Percentiles rank a stretch among this genome's conserved stretches.
These are phyloP conservation scores for Podaxis sp. DNA, from an alignment of 768 basidiomycete genomes.

Conservation along the genomic window DNA sequence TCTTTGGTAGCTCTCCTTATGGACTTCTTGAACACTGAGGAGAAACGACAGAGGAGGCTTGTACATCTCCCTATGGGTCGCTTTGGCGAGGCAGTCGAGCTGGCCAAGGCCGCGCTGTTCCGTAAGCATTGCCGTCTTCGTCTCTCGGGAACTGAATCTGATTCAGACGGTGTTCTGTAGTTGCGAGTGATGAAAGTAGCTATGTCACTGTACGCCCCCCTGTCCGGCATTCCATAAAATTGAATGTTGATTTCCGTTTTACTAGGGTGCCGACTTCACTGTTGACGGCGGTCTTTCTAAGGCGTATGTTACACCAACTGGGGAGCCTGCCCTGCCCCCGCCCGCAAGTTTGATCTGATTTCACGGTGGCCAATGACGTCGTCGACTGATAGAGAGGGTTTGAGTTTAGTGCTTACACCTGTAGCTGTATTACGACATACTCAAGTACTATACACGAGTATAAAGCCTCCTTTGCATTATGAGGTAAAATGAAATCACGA, in stretches of 20 bases:
- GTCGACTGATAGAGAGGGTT: neutral
- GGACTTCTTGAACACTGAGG: slow-evolving; percentile 96
- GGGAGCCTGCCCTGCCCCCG: slow-evolving; percentile 70
- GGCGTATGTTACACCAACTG: slow-evolving; percentile 89
- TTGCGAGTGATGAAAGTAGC: slow-evolving; percentile 91
- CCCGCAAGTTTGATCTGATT: slow-evolving; percentile 59
- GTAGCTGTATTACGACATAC: no score
- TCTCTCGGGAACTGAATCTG: slow-evolving; percentile 7
- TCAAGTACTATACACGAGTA: no score
- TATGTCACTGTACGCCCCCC: slow-evolving; percentile 79
- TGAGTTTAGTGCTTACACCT: neutral
- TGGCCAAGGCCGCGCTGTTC: slow-evolving; percentile 92
- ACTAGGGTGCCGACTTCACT: slow-evolving; percentile 85
- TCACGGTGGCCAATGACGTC: neutral
- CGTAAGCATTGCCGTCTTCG: slow-evolving; percentile 49
- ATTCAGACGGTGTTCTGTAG: slow-evolving; percentile 43
- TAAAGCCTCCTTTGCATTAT: neutral
- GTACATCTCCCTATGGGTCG: slow-evolving; percentile 95
- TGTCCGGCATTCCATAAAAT: neutral
- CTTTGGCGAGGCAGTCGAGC: slow-evolving; percentile 95
- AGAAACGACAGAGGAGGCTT: slow-evolving; percentile 90
- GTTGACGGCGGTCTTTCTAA: slow-evolving; percentile 94
- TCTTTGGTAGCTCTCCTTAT: slow-evolving; percentile 78
- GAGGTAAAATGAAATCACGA: neutral
- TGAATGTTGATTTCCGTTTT: slow-evolving; percentile 9